Base-by-base conservation (phyloP, 768 basidiomycete genomes). In the Cystobasidiopsis lactophilus region DNA sequence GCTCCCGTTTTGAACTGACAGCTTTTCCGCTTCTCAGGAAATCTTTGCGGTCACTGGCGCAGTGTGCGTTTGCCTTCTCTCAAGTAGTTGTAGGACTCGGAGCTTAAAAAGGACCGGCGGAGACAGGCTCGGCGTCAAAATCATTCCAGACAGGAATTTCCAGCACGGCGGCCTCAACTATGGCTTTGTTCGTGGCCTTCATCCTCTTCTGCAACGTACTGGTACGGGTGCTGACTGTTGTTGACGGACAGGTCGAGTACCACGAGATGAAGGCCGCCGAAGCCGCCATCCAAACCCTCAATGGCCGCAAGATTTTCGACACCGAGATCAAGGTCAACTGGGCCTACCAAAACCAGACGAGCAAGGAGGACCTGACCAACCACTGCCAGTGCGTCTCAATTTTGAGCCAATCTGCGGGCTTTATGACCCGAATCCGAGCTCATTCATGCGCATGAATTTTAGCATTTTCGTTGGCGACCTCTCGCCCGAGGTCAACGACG, bases 61-160 rank as follows among this genome's bases (percentile, higher is more conserved):
- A 10, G 40, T 30, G 11, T n/a, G n/a, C n/a, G n/a, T n/a, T n/a
- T 24, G 9, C 16, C 19, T 4, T 4, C 31, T 24, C 5, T 23
- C 44, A 30, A 45, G 26, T 27, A 30, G 21, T 5, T 5, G 21
- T 18, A 18, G 41, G 5, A 18, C 5, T 5, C 21, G 89, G 44
- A 65, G 66, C 38, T 65, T 67, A 31, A 64, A 65, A 53, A 93
- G 91, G 41, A 82, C 86, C 55, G 93, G 96, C 57, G n/a, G n/a
- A n/a, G n/a, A n/a, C n/a, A n/a, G n/a, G n/a, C 85, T 91, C 69
- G 84, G 89, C 67, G 91, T 95, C 68, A 98, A 98, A 78, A 96
- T 98, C 68, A 96, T 98, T 68, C 91, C 91, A 29, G 93, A 98
- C 72, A 79, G 89, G 62, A 95, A 93, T 73, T 95, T 89, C 67